Base-by-base conservation (phyloP, 2,329 filamentous ascomycete species). In the Pestalotiopsis sp. region DNA sequence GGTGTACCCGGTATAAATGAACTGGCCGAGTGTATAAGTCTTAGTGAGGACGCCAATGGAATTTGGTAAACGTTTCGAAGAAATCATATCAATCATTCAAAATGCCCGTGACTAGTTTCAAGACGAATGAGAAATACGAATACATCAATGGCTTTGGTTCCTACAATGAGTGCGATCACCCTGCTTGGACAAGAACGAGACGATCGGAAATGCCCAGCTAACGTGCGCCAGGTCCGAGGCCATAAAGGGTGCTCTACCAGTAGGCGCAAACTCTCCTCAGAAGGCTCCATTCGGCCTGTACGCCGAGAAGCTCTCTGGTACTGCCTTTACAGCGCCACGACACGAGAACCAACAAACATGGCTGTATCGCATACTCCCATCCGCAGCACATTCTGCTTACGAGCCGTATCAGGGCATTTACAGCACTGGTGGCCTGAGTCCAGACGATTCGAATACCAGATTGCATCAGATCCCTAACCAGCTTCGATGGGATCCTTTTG, bases 211-310 rank as follows among this genome's bases (percentile, higher is more conserved):
- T 31, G 27, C 39, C 13, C 3, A 45, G 41, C 57, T 59, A 25
- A 59, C 14, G n/a, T 4, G 31, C 27, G 1, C 13, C 38, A 94
- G 92, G 78, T 89, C 91, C 62, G 93, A 96, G 84, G 93, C 93
- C 62, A 84, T 95, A 69, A 84, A 90, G 20, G 91, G 90, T 20
- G 91, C 94, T 5, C 84, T 95, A 4, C 94, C 94, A 11, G 77
- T 94, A 69, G 93, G 87, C 63, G 87, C 91, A 52, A 97, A 97
- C 84, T 93, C 92, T 2, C 94, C 94, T 0, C 94, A 96, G 78
- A 94, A 94, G 77, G 90, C 90, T 0, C 87, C 92, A 0, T 89
- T 90, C 72, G 93, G 93, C 0, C 89, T 97, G 39, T 96, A 96
- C 81, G 89, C 93, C 39, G 94, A 97, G 81, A 92, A 92, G 83